These are phyloP conservation scores for Solanum virginianum DNA, from an alignment of 257 asterid genomes.

Conservation along the genomic window DNA sequence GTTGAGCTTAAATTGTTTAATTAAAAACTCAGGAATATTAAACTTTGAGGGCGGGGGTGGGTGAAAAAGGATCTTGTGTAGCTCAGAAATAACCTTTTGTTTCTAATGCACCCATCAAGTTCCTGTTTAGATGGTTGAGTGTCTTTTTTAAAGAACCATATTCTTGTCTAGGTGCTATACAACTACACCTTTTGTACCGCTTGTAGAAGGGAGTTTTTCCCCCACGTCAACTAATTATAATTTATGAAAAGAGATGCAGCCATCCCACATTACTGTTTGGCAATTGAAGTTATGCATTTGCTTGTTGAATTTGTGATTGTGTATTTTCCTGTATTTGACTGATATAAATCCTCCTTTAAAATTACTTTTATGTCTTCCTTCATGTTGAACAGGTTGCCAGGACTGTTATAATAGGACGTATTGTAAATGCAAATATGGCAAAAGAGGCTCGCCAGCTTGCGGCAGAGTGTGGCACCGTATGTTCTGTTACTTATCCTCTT, in stretches of 20 bases:
- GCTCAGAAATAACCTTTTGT: not conserved
- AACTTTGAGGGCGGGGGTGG: not conserved
- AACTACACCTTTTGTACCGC: too few relatives aligned
- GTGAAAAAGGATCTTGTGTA: not conserved
- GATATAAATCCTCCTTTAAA: not conserved
- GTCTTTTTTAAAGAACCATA: not conserved
- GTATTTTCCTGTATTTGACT: not conserved
- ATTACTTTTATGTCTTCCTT: not conserved
- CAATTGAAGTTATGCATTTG: not conserved
- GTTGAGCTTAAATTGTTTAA: not conserved
- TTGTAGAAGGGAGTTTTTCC: not conserved
- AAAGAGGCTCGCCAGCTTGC: conserved; percentile 70
- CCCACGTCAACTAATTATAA: not conserved
- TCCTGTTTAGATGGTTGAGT: not conserved
- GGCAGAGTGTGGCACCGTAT: conserved; percentile 46
- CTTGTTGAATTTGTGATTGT: not conserved
- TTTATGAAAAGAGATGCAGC: not conserved
- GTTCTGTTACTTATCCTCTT: conserved; percentile 71
- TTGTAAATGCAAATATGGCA: conserved; percentile 54
- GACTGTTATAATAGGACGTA: conserved; percentile 85
- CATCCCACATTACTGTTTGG: not conserved
- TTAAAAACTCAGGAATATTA: not conserved
- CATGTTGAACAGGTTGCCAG: conserved; percentile 64
- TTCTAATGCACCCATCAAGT: not conserved
- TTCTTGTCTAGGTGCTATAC: too few relatives aligned